phyloP scores from a whole-genome alignment of 208 protist genomes.

The Crithidia brevicula region DNA sequence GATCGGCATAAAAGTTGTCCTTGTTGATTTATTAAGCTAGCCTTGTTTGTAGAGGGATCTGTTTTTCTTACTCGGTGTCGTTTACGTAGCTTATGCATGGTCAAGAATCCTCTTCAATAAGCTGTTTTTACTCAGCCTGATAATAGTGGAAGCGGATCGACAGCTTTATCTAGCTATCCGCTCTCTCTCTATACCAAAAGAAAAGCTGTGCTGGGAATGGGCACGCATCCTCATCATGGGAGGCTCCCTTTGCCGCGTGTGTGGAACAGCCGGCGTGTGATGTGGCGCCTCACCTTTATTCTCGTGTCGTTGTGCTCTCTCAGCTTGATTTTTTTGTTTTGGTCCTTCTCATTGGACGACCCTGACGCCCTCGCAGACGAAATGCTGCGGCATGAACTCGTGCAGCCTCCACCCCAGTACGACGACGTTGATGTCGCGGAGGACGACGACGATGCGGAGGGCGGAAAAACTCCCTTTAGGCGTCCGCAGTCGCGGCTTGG shows the following conservation, averaged over 20 bases:
- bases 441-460: background rate
- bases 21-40: too few relatives aligned
- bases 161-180: too few relatives aligned
- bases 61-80: background rate
- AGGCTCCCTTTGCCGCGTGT: background rate
- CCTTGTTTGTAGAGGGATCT: too few relatives aligned
- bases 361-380: too few relatives aligned
- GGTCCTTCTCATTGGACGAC: background rate
- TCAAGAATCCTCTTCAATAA: too few relatives aligned
- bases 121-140: too few relatives aligned
- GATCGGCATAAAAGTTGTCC: too few relatives aligned
- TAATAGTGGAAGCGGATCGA: too few relatives aligned
- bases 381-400: background rate
- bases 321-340: background rate
- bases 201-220: too few relatives aligned
- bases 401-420: background rate
- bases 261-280: slow-evolving; percentile 9
- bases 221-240: background rate
- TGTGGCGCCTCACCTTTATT: background rate
- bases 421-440: background rate
- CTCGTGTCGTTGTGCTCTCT: background rate
- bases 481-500: too few relatives aligned
- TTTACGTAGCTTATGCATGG: too few relatives aligned
- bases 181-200: background rate
- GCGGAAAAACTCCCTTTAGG: slow-evolving; percentile 1